phyloP scores from a whole-genome alignment of 2,329 filamentous ascomycete genomes.

The Aspergillus ibericus region DNA sequence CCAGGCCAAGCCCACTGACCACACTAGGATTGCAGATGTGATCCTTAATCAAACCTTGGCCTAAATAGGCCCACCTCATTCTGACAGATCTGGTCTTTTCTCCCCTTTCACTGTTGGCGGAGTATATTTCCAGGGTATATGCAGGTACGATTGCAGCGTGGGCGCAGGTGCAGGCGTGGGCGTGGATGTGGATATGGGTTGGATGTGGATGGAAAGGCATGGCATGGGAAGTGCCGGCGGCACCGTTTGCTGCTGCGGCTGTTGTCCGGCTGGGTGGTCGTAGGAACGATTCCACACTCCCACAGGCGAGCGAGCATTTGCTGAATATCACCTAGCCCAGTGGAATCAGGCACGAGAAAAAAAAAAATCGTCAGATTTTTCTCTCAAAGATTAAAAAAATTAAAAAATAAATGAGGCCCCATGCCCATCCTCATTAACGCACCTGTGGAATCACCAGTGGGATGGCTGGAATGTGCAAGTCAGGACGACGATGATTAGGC shows the following conservation, averaged over 20 bases:
- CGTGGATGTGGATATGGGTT: background rate
- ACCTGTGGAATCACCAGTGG: conserved; percentile 10
- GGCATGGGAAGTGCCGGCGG: background rate
- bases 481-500: conserved; percentile 12
- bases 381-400: background rate
- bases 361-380: background rate
- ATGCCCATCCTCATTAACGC: conserved; percentile 18
- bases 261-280: background rate
- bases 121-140: conserved; percentile 3
- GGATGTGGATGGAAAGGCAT: background rate
- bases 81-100: conserved; percentile 18
- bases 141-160: background rate
- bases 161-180: background rate
- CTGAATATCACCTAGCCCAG: conserved; percentile 8
- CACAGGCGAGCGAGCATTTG: conserved; percentile 4
- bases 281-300: background rate
- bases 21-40: conserved; percentile 32
- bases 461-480: background rate
- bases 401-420: background rate
- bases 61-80: conserved; percentile 18
- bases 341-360: background rate
- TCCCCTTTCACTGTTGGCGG: background rate
- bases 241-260: background rate
- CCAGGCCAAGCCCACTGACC: conserved; percentile 30
- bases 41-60: conserved; percentile 44